Base-by-base conservation (phyloP, 768 basidiomycete species). In the Mycena leptocephala region DNA sequence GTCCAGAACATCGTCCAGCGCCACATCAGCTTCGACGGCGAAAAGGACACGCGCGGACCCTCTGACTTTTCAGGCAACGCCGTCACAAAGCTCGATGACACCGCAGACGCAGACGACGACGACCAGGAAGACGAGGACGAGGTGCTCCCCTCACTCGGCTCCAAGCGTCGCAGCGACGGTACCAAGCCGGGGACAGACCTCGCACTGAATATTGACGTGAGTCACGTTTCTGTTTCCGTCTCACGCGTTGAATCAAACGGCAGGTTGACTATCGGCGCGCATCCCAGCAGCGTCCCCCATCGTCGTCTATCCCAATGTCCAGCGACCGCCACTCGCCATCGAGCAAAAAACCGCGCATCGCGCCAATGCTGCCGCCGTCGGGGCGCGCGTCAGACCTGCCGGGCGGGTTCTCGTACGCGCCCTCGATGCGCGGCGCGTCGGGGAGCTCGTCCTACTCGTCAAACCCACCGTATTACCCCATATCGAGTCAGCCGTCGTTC, bases 1-100 rank as follows among this genome's bases (percentile, higher is more conserved):
- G 88, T 91, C 72, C 86, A 90, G 71, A 86, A 88, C 74, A 90
- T 94, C 71, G 89, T 94, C 28, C 88, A 92, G 76, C 89, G 92
- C 65, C 93, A 94, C 81, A 77, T 91, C 48, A 85, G 89, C 37
- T 86, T 87, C 70, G 83, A 83, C 53, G 87, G 87, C 55, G 87
- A 87, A 55, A 81, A 81, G 62, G 87, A 87, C 72, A 78, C 83
- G 20, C 83, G 83, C 65, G 84, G 83, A 3, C 86, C 87, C 0
- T 72, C 68, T 22, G 86, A 87, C 76, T 87, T 86, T 77, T 83
- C 83, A 6, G 84, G 82, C 10, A 77, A 74, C 30, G 80, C 74
- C 24, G 70, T 72, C 2, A 67, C 70, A 24, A 83, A 83, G 78
- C 78, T 81, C 33, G 83, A 84, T 30, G 84, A 83, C 28, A 69